phyloP scores from a whole-genome alignment of 163 green algal genomes.

The Coccomyxa subellipsoidea region DNA sequence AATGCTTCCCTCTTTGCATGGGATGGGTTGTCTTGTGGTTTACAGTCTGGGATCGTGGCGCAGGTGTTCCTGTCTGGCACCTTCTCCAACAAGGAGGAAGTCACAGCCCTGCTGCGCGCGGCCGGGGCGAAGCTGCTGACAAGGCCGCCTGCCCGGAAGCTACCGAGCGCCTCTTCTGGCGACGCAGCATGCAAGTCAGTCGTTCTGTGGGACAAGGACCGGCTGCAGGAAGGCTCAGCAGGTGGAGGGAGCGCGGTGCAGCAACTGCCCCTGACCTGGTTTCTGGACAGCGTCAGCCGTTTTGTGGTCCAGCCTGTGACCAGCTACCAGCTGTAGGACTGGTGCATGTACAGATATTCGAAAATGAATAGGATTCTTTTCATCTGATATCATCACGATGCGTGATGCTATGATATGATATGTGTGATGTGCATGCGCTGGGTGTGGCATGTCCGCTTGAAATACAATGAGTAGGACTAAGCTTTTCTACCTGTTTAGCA shows the following conservation, averaged over 20 bases:
- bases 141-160: neutral
- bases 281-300: constrained; percentile 13
- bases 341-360: too few species aligned
- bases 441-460: too few species aligned
- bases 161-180: neutral
- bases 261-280: neutral
- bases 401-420: too few species aligned
- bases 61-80: neutral
- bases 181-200: neutral
- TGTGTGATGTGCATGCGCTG: too few species aligned
- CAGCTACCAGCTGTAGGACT: neutral
- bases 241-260: neutral
- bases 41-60: too few species aligned
- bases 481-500: too few species aligned
- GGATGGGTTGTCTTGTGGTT: too few species aligned
- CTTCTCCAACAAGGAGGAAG: neutral
- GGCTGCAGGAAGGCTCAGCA: neutral
- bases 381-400: too few species aligned
- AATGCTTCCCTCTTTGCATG: too few species aligned
- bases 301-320: constrained; percentile 9
- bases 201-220: neutral
- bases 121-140: neutral
- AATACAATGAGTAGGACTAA: too few species aligned
- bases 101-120: neutral
- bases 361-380: too few species aligned